These are phyloP conservation scores for Diutina sp. DNA, from an alignment of 1,139 yeast genomes.

Conservation along the genomic window DNA sequence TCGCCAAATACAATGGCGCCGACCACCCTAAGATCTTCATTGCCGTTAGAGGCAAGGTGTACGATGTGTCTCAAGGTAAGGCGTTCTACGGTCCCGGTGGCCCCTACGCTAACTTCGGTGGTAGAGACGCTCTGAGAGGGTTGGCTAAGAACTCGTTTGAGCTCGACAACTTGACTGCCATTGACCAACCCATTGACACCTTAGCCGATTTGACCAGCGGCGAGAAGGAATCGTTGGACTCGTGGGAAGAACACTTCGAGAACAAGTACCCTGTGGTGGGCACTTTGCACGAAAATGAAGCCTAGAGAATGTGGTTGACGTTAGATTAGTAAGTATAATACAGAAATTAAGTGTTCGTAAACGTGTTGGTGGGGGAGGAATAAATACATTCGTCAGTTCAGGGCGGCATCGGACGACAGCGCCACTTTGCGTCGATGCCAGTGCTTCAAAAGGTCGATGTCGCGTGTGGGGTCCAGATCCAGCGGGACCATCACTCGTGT, in stretches of 20 bases:
- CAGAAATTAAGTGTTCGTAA: background rate
- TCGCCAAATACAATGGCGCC: slow-evolving; percentile 68
- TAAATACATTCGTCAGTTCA: background rate
- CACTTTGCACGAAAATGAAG: slow-evolving; percentile 14
- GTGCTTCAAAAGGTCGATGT: background rate
- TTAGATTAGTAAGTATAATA: background rate
- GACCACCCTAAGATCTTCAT: slow-evolving; percentile 70
- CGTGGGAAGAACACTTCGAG: slow-evolving; percentile 78
- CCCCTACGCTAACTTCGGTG: slow-evolving; percentile 91
- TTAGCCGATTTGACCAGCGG: slow-evolving; percentile 45
- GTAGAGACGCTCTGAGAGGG: slow-evolving; percentile 93
- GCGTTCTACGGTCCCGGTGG: slow-evolving; percentile 95
- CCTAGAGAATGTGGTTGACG: background rate
- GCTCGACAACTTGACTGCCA: slow-evolving; percentile 35
- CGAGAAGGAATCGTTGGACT: slow-evolving; percentile 60
- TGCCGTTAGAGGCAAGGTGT: slow-evolving; percentile 77
- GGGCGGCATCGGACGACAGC: background rate
- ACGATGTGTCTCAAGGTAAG: slow-evolving; percentile 72
- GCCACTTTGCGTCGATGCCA: background rate
- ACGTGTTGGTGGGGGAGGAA: background rate
- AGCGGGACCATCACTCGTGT: background rate
- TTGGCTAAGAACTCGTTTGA: slow-evolving; percentile 88
- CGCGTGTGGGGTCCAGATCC: background rate
- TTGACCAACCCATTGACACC: slow-evolving; percentile 63
- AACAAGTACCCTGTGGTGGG: slow-evolving; percentile 70